Conservation (phyloP, 164 flowering plant genomes). For the Sextonia rubra region DNA sequence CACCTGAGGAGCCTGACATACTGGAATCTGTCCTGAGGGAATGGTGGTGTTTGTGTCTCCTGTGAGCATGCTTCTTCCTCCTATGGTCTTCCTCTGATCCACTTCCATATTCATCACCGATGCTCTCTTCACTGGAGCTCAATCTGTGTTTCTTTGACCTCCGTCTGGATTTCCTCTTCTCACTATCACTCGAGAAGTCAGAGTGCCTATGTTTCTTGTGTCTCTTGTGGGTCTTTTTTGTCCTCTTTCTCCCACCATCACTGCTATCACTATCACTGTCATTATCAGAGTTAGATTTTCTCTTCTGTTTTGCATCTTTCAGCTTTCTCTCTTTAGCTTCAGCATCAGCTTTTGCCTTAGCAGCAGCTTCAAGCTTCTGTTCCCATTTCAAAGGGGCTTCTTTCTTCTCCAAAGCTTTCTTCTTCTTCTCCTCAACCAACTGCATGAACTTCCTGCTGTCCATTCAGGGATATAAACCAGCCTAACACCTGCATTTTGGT, state of each 20-base stretch:
- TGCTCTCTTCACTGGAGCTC: slow-evolving; percentile 24
- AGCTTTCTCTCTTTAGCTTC: slow-evolving; percentile 62
- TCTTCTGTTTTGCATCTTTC: slow-evolving; percentile 54
- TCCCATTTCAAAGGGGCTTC: slow-evolving; percentile 98
- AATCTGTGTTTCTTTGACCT: slow-evolving; percentile 3
- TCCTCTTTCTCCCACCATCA: slow-evolving; percentile 33
- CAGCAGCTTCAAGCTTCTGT: slow-evolving; percentile 88
- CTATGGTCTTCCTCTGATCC: slow-evolving; percentile 35
- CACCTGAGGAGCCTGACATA: slow-evolving; percentile 27
- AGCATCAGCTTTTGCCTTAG: slow-evolving; percentile 71
- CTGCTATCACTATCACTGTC: slow-evolving; percentile 44
- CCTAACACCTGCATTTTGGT: slow-evolving; percentile 82
- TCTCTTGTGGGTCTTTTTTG: slow-evolving; percentile 57
- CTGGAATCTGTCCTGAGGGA: slow-evolving; percentile 33
- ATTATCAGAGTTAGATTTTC: slow-evolving; percentile 43
- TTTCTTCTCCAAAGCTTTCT: slow-evolving; percentile 68
- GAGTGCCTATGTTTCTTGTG: slow-evolving; percentile 52
- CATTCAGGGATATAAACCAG: slow-evolving; percentile 65
- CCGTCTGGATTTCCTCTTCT: slow-evolving; percentile 30
- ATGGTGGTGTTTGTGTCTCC: slow-evolving; percentile 28
- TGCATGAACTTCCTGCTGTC: slow-evolving; percentile 90
- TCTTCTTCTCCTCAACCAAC: slow-evolving; percentile 90
- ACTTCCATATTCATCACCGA: slow-evolving; percentile 41
- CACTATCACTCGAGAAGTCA: slow-evolving; percentile 38
- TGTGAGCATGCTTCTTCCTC: slow-evolving; percentile 40